These are phyloP conservation scores for Croton setiger DNA, from an alignment of 441 rosid genomes.

Conservation along the genomic window DNA sequence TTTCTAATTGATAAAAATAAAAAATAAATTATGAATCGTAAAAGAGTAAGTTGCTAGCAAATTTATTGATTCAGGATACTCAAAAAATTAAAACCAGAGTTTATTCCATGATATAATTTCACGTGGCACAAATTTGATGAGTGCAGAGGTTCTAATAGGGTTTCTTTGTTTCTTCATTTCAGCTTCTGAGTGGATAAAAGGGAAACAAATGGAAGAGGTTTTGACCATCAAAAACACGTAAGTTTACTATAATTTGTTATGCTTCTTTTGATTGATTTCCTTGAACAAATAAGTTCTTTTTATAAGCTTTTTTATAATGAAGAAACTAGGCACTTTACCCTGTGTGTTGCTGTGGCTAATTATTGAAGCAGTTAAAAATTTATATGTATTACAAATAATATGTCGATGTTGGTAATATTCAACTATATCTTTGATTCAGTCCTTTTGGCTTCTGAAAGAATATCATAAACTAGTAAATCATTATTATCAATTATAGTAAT, in stretches of 20 bases:
- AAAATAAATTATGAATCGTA: neutral
- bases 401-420: too few species aligned
- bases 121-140: too few species aligned
- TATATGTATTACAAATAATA: too few species aligned
- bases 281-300: neutral
- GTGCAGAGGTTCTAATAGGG: neutral
- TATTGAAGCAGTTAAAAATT: too few species aligned
- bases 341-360: too few species aligned
- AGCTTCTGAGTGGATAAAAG: conserved; percentile 99
- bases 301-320: too few species aligned
- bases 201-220: conserved; percentile 83
- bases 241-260: conserved; percentile 30
- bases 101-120: neutral
- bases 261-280: neutral
- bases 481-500: too few species aligned
- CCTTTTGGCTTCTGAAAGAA: too few species aligned
- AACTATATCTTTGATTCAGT: too few species aligned
- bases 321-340: too few species aligned
- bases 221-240: conserved; percentile 85
- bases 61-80: neutral
- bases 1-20: neutral
- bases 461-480: too few species aligned
- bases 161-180: conserved; percentile 17
- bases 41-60: neutral
- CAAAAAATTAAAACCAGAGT: neutral